A percentile compares a stretch with the other conserved stretches of the same genome.
phyloP scores from a whole-genome alignment of 2,329 filamentous ascomycete genomes.

The Fusarium domesticum region DNA sequence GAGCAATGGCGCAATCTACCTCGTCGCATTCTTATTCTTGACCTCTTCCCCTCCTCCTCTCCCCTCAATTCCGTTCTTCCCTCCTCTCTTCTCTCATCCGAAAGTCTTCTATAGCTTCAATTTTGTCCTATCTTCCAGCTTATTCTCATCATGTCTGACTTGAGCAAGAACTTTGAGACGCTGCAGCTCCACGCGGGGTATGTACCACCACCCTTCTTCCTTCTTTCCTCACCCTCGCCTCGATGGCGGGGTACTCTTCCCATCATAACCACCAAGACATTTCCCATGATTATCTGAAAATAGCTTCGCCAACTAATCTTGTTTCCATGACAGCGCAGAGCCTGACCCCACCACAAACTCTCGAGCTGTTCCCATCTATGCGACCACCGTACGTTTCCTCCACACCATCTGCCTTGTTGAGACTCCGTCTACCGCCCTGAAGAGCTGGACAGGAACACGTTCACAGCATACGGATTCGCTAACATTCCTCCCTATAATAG shows the following conservation, averaged over 20 bases:
- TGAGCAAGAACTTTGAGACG: slow-evolving; percentile 71
- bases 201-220: slow-evolving; percentile 21
- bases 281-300: not conserved
- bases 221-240: slow-evolving; percentile 1
- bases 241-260: slow-evolving; percentile 17
- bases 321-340: slow-evolving; percentile 57
- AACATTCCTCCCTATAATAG: slow-evolving; percentile 38
- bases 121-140: not conserved
- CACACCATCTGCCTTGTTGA: not conserved
- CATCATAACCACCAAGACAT: not conserved
- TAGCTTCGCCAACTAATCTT: slow-evolving; percentile 8
- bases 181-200: slow-evolving; percentile 84
- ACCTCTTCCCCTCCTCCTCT: not conserved
- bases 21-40: not conserved
- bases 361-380: slow-evolving; percentile 93
- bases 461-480: not conserved
- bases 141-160: slow-evolving; percentile 37
- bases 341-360: slow-evolving; percentile 80
- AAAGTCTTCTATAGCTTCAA: not conserved
- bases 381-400: slow-evolving; percentile 66
- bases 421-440: not conserved
- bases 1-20: slow-evolving; percentile 13
- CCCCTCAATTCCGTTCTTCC: not conserved
- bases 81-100: not conserved
- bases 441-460: not conserved